Conservation (phyloP, 1,284 basidiomycete species). For the Fomes fomentarius region DNA sequence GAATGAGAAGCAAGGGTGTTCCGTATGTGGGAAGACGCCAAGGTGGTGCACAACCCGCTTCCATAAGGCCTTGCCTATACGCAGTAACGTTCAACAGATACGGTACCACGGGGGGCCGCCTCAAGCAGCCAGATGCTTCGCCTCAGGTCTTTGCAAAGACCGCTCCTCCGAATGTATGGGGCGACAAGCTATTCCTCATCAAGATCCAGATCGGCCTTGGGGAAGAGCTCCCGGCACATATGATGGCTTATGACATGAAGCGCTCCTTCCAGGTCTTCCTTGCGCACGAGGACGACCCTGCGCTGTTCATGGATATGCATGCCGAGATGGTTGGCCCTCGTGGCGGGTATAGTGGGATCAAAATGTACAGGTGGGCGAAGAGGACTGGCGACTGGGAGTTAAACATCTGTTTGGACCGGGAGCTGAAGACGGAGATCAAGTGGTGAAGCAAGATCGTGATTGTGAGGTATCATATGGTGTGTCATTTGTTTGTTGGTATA, state of each 20-base stretch:
- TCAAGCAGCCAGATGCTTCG: too few species aligned
- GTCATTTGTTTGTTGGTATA: too few species aligned
- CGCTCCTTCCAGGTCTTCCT: conserved; percentile 39
- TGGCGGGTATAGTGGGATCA: conserved; percentile 25
- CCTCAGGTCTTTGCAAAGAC: too few species aligned
- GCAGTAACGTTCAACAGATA: neutral
- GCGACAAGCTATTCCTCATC: conserved; percentile 40
- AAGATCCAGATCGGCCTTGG: conserved; percentile 37
- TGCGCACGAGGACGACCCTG: conserved; percentile 13
- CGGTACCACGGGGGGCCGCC: neutral
- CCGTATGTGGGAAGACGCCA: conserved; percentile 39
- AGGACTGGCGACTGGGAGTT: conserved; percentile 27
- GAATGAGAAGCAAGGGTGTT: conserved; percentile 39
- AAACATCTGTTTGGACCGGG: conserved; percentile 32
- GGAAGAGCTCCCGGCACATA: too few species aligned
- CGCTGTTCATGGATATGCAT: conserved; percentile 22
- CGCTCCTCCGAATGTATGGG: conserved; percentile 35
- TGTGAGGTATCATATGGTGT: too few species aligned
- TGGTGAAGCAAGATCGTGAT: conserved; percentile 18
- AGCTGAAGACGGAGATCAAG: conserved; percentile 22
- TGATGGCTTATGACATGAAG: conserved; percentile 43
- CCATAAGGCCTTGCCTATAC: neutral
- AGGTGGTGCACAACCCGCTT: conserved; percentile 37
- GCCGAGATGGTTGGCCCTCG: conserved; percentile 23
- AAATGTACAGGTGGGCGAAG: conserved; percentile 38